Conservation (phyloP, 2,329 filamentous ascomycete species). For the Sclerotinia subarctica region DNA sequence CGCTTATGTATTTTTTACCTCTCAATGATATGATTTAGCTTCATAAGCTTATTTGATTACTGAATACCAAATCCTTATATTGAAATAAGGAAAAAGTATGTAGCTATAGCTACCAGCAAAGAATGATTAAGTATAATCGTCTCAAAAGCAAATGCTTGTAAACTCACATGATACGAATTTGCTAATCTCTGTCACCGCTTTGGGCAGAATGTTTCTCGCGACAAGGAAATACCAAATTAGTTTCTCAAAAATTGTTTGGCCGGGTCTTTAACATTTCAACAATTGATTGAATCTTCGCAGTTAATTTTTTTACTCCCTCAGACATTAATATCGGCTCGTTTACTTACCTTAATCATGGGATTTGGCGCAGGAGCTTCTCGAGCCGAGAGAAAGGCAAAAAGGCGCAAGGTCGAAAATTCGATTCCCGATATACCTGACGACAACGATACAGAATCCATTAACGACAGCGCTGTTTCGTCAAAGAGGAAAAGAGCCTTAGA, state of each 20-base stretch:
- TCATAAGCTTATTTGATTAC: not conserved
- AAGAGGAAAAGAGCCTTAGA: slow-evolving; percentile 30
- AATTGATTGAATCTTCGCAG: not conserved
- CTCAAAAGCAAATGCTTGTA: not conserved
- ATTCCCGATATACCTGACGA: slow-evolving; percentile 38
- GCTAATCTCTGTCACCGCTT: not conserved
- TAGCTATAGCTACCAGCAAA: not conserved
- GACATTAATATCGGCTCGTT: not conserved
- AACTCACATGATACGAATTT: not conserved
- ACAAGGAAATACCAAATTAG: not conserved
- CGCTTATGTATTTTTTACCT: not conserved
- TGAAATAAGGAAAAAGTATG: too few relatives aligned
- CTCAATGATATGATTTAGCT: not conserved
- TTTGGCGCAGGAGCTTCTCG: slow-evolving; percentile 32
- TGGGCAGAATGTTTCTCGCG: slow-evolving; percentile 7
- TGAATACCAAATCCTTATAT: not conserved
- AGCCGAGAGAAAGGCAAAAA: slow-evolving; percentile 39
- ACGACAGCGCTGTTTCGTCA: slow-evolving; percentile 27
- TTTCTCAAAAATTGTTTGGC: not conserved
- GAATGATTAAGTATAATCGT: not conserved
- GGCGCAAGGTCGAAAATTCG: slow-evolving; percentile 38
- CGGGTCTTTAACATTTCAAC: not conserved
- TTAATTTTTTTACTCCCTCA: not conserved
- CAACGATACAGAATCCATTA: slow-evolving; percentile 26
- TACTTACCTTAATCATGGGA: slow-evolving; percentile 34